These are phyloP conservation scores for Strigomonas culicis DNA, from an alignment of 208 protist species.

Conservation along the genomic window DNA sequence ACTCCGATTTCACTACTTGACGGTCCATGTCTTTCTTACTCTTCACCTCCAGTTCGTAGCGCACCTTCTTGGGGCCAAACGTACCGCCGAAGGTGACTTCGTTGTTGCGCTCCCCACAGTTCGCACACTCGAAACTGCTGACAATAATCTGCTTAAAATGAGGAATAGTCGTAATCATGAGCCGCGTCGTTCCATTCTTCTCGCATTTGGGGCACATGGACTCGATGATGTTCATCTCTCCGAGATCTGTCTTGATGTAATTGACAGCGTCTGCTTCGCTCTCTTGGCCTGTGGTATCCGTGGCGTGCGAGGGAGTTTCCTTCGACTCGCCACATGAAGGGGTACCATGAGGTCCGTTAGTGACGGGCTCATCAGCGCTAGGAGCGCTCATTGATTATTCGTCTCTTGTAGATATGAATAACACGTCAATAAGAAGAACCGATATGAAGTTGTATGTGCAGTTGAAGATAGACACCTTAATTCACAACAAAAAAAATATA, in stretches of 20 bases:
- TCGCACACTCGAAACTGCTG: slow-evolving; percentile 88
- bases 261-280: slow-evolving; percentile 21
- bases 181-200: slow-evolving; percentile 77
- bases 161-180: slow-evolving; percentile 92
- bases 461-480: not conserved
- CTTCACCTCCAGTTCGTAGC: slow-evolving; percentile 82
- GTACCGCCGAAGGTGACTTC: slow-evolving; percentile 86
- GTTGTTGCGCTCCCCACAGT: slow-evolving; percentile 87
- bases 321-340: no score
- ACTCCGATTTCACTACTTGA: slow-evolving; percentile 93
- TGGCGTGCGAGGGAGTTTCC: slow-evolving; percentile 5
- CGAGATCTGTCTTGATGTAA: slow-evolving; percentile 77
- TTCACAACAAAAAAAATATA: not conserved
- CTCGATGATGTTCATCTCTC: slow-evolving; percentile 86
- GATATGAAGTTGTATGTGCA: not conserved
- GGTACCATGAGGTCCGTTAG: no score
- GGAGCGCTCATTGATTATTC: not conserved
- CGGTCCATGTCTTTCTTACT: slow-evolving; percentile 87
- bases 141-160: slow-evolving; percentile 92
- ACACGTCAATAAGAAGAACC: not conserved
- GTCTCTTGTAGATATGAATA: not conserved
- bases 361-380: not conserved
- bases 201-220: slow-evolving; percentile 88
- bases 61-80: slow-evolving; percentile 77
- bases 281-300: not conserved